phyloP scores from a whole-genome alignment of 345 rosid genomes.

The Corchorus olitorius region DNA sequence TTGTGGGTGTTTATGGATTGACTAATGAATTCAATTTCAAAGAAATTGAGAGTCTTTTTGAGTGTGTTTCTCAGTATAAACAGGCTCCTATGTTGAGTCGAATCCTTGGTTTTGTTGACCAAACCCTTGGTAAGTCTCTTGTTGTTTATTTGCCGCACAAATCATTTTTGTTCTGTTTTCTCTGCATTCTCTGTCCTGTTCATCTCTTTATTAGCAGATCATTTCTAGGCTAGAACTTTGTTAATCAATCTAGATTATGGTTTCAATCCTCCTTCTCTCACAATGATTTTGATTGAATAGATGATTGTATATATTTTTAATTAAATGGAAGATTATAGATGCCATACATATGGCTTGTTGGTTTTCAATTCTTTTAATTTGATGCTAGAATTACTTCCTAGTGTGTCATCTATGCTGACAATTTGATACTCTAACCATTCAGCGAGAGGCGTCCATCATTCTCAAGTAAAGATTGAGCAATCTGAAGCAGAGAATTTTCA shows the following conservation, averaged over 20 bases:
- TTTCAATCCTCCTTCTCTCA: background rate
- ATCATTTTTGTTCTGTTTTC: background rate
- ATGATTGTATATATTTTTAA: background rate
- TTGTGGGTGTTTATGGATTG: slow-evolving; percentile 19
- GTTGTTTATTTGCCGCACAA: background rate
- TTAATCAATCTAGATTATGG: background rate
- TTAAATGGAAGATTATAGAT: background rate
- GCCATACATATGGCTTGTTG: background rate
- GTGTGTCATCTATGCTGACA: slow-evolving; percentile 8
- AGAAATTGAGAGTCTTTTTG: slow-evolving; percentile 8
- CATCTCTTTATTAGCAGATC: background rate
- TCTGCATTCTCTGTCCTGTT: background rate
- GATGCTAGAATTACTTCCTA: background rate
- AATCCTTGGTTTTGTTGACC: slow-evolving; percentile 6
- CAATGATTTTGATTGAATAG: background rate
- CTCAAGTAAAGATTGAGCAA: slow-evolving; percentile 11
- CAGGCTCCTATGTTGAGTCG: slow-evolving; percentile 9
- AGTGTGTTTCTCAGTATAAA: slow-evolving; percentile 19
- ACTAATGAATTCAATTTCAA: slow-evolving; percentile 2
- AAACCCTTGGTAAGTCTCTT: slow-evolving; percentile 18
- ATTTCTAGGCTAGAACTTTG: background rate
- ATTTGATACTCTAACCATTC: slow-evolving; percentile 6
- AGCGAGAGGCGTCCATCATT: background rate
- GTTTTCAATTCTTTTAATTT: background rate
- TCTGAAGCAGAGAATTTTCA: slow-evolving; percentile 5